Base-by-base conservation (phyloP, 2,329 filamentous ascomycete species). In the Cercospora beticola region DNA sequence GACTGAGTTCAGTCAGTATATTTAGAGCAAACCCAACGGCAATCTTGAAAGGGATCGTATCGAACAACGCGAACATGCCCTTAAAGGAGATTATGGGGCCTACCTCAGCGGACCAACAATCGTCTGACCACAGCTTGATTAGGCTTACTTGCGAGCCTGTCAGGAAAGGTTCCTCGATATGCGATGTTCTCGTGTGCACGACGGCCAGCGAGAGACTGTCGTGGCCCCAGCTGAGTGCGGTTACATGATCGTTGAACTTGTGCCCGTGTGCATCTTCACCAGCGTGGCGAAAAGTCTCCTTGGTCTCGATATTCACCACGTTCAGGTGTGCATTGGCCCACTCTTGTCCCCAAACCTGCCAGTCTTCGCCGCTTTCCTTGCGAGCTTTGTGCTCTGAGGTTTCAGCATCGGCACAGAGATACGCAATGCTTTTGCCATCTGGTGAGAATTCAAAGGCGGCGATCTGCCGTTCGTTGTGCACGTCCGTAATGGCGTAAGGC, bases 281-380 rank as follows among this genome's bases (percentile, higher is more conserved):
- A 14, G 62, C 66, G 23, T 69, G 31, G n/a, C 66, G 58, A 6
- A 40, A 40, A 59, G 74, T 74, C 6, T 72, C 68, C 52, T 76
- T 73, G 0, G 74, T 78, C 8, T 65, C 70, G 1, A 81, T 56
- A 31, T 81, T 67, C 0, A 82, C 49, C 2, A 78, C 69, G 0
- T 77, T 72, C 10, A 82, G 70, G 9, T 75, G 75, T 14, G 71
- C 73, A 65, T 73, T 77, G 4, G 76, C 69, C 80, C 78, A 81
- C 12, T 77, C 72, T 43, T 79, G 69, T 28, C 78, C 80, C 76
- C 78, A 82, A 16, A 82, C 77, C 7, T 76, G 71, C 2, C 73
- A 75, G 65, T 80, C 80, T 31, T 78, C 73, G 8, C 77, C 77
- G 0, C 74, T 74, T 9, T 78, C 74, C 12, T 81, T 76, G 2